Evolutionary conservation across 2,329 filamentous ascomycete species (phyloP), one percentile per base, ranked within the genome.

Genomic region (Calonectria fujianensis): DNA sequence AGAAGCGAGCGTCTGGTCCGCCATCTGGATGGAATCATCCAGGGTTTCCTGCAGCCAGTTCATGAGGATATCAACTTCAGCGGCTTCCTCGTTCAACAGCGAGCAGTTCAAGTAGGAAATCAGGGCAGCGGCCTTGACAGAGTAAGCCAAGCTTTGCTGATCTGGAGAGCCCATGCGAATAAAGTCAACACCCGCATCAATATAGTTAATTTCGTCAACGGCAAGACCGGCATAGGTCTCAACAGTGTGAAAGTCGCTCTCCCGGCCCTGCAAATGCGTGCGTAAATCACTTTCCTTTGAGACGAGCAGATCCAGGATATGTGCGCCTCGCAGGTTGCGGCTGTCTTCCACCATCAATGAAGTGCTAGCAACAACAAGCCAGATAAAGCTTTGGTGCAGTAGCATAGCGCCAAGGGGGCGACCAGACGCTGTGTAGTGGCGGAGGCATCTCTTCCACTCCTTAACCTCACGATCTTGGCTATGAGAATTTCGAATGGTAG

Each of bases 161-260:
- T 94, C 96, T 8, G 93, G 90, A 1, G 96, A 96, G 72, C 95
- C 94, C 73, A 98, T 91, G 3, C 83, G 83, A 54, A 98, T 89
- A 83, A 98, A 98, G 84, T 98, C 97, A 1, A 95, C 94, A 74
- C 95, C 95, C 64, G 96, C 95, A 78, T 98, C 96, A 27, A 99
- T 88, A 66, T 96, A 91, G 79, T 93, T 92, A 89, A 98, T 95
- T 82, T 98, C 94, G 75, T 98, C 94, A 14, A 92, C 89, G 41
- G 96, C 93, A 77, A 98, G 91, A 61, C 91, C 91, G 1, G 94
- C 92, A 76, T 97, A 91, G 13, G 88, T 87, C 76, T 93, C 91
- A 50, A 94, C 86, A 0, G 90, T 91, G 59, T 85, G 87, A 72
- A 88, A 88, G 75, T 93, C 90, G 6, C 86, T 87, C 68, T 92